Base-by-base conservation (phyloP, 83 land plant species). In the Isoetes engelmannii region DNA sequence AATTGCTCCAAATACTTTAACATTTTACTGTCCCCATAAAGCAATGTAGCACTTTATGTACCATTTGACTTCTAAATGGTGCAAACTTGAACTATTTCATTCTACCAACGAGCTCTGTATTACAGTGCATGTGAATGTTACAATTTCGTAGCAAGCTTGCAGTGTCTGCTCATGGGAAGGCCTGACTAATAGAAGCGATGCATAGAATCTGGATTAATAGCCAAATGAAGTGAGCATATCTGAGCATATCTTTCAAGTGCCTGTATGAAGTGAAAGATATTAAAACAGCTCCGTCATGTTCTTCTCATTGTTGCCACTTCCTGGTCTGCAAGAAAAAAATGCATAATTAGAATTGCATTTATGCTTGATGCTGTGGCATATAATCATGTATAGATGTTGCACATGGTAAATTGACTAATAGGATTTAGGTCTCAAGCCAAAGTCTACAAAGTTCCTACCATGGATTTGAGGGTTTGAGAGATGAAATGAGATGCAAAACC, bases 31-130 rank as follows among this genome's bases (percentile, higher is more conserved):
- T 0, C 62, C 37, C 37, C 37, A 60, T 10, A 53, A 53, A 53
- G 55, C 55, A 53, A 53, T 12, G 15, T 12, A 53, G 55, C 55
- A 12, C 13, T 15, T 12, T 15, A 53, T 12, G 15, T 53, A 12
- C 15, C 15, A 0, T 12, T 12, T 53, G 15, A 2, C 13, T 15
- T 48, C 6, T 83, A 84, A 18, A 83, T 80, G 77, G 72, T 70
- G 12, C 7, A 61, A 8, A n/a, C 15, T 43, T 44, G 45, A 17
- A 44, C 12, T 54, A 44, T 37, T 47, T 7, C 9, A 75, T 13
- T 47, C n/a, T 57, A 8, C 49, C 13, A 47, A 4, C 1, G 46
- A 13, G 44, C 3, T 1, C 45, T 18, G 46, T 44, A 63, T 13
- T 63, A n/a, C n/a, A 63, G 46, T 19, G 9, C 44, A 63, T n/a